Percentiles rank a stretch among this genome's conserved stretches.
phyloP scores from a whole-genome alignment of 176 grass and related monocot genomes.

The Carex kokanica region DNA sequence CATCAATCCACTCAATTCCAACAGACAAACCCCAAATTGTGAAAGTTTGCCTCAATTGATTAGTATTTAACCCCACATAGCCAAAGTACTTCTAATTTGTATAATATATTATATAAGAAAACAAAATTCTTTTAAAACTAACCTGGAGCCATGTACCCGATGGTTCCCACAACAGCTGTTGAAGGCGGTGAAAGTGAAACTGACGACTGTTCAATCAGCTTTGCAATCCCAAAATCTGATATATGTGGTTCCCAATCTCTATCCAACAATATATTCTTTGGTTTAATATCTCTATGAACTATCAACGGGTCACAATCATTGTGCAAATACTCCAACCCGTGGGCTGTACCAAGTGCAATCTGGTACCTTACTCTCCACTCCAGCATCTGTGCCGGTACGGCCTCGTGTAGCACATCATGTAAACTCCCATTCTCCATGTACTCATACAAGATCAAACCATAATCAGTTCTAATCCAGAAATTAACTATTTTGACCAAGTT shows the following conservation, averaged over 20 bases:
- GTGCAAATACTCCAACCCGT: conserved; percentile 69
- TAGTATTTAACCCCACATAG: background rate
- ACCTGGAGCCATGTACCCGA: conserved; percentile 88
- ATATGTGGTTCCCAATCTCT: conserved; percentile 69
- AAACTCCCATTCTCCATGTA: conserved; percentile 83
- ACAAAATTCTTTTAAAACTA: background rate
- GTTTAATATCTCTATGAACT: conserved; percentile 81
- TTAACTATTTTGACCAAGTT: conserved; percentile 66
- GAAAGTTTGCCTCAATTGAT: background rate
- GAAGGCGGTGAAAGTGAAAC: conserved; percentile 35
- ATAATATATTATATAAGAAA: background rate
- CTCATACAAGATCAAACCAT: conserved; percentile 73
- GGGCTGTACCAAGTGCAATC: conserved; percentile 73
- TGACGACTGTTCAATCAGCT: conserved; percentile 52
- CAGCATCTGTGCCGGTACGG: conserved; percentile 32
- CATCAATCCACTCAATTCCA: background rate
- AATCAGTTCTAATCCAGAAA: conserved; percentile 54
- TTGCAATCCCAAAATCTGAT: conserved; percentile 91
- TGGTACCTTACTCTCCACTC: conserved; percentile 56
- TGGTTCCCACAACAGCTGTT: conserved; percentile 60
- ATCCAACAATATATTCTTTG: conserved; percentile 79
- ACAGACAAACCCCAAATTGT: background rate
- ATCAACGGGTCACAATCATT: conserved; percentile 60
- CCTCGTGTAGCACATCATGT: conserved; percentile 64
- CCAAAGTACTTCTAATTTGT: background rate